phyloP scores from a whole-genome alignment of 2,329 filamentous ascomycete genomes.

The Alternaria sp. region DNA sequence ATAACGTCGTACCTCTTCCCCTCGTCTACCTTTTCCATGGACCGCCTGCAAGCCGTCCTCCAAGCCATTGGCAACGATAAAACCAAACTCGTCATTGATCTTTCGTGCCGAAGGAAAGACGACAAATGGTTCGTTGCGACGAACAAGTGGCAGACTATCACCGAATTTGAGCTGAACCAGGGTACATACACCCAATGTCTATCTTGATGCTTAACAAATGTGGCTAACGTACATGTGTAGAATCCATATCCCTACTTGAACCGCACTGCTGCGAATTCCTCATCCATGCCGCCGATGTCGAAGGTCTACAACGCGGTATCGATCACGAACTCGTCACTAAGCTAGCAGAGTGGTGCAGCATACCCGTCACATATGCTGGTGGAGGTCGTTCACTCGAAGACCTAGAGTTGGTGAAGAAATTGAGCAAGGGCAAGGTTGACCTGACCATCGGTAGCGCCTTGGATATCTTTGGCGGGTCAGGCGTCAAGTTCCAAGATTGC shows the following conservation, averaged over 20 bases:
- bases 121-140: slow-evolving; percentile 95
- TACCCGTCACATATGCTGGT: slow-evolving; percentile 95
- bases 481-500: slow-evolving; percentile 88
- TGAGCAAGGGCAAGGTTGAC: slow-evolving; percentile 85
- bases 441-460: slow-evolving; percentile 95
- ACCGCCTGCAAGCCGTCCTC: slow-evolving; percentile 77
- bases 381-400: slow-evolving; percentile 86
- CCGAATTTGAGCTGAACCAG: slow-evolving; percentile 91
- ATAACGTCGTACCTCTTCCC: slow-evolving; percentile 97
- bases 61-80: slow-evolving; percentile 75
- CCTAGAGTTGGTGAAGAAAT: slow-evolving; percentile 77
- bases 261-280: slow-evolving; percentile 96
- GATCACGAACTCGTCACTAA: slow-evolving; percentile 82
- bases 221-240: slow-evolving; percentile 54
- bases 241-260: slow-evolving; percentile 80
- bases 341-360: slow-evolving; percentile 84
- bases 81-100: slow-evolving; percentile 87
- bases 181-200: slow-evolving; percentile 59
- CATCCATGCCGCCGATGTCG: slow-evolving; percentile 96
- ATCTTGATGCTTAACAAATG: not conserved
- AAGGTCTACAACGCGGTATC: slow-evolving; percentile 90
- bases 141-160: slow-evolving; percentile 99
- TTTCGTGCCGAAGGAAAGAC: slow-evolving; percentile 83
- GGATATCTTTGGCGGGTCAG: slow-evolving; percentile 91
- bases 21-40: slow-evolving; percentile 78